A percentile compares a stretch with the other conserved stretches of the same genome.
These are phyloP conservation scores for Starmerella sirachaensis DNA, from an alignment of 805 yeast genomes.

Conservation along the genomic window DNA sequence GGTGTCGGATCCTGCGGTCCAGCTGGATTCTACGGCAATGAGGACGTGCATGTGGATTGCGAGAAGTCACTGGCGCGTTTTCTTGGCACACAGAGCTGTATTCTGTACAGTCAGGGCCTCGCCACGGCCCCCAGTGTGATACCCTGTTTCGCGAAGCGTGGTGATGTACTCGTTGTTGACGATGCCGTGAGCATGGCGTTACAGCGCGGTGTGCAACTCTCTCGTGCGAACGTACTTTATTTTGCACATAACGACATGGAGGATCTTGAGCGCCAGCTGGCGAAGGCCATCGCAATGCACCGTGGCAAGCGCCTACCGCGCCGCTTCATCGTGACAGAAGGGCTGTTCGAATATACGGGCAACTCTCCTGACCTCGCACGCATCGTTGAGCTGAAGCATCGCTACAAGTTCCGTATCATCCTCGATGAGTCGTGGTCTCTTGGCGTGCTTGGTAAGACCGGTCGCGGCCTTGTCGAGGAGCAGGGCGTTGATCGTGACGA, in stretches of 20 bases:
- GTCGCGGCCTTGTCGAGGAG: slow-evolving; percentile 76
- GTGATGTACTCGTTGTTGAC: slow-evolving; percentile 85
- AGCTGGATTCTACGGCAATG: slow-evolving; percentile 93
- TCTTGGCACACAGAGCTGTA: slow-evolving; percentile 65
- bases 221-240: slow-evolving; percentile 73
- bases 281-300: slow-evolving; percentile 43
- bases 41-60: slow-evolving; percentile 72
- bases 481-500: slow-evolving; percentile 53
- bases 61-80: slow-evolving; percentile 65
- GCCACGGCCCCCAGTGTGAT: slow-evolving; percentile 76
- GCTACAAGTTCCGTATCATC: slow-evolving; percentile 74
- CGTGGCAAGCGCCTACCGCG: slow-evolving; percentile 62
- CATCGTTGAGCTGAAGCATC: slow-evolving; percentile 60
- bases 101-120: slow-evolving; percentile 87
- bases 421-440: slow-evolving; percentile 80
- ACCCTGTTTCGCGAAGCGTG: slow-evolving; percentile 90
- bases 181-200: slow-evolving; percentile 59
- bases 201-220: slow-evolving; percentile 77
- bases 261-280: slow-evolving; percentile 59
- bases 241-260: slow-evolving; percentile 80
- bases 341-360: slow-evolving; percentile 69
- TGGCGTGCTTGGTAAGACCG: slow-evolving; percentile 74
- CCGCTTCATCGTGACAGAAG: slow-evolving; percentile 86
- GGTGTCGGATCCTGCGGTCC: slow-evolving; percentile 99
- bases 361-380: slow-evolving; percentile 60